Percentiles rank a stretch among this genome's conserved stretches.
Evolutionary conservation across 768 basidiomycete genomes (phyloP).

Genomic region (Trametopsis cervina): DNA sequence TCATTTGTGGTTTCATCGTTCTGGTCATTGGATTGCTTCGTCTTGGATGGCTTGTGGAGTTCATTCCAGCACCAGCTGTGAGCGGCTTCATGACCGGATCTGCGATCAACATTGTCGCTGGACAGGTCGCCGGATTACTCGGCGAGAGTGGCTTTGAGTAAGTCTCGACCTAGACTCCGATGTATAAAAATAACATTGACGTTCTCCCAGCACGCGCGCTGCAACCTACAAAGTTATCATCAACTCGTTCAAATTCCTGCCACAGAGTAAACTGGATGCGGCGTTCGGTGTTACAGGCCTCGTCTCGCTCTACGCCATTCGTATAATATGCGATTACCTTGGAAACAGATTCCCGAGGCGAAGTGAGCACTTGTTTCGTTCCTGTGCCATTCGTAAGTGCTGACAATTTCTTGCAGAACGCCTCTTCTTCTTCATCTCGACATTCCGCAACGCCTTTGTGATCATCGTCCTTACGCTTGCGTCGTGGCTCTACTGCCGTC

Average conservation of each 20-base stretch:
- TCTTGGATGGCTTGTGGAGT: slow-evolving; percentile 91
- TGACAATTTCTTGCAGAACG: slow-evolving; percentile 37
- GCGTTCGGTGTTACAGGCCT: slow-evolving; percentile 85
- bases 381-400: not conserved
- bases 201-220: slow-evolving; percentile 62
- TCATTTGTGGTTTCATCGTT: slow-evolving; percentile 88
- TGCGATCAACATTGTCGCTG: slow-evolving; percentile 85
- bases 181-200: slow-evolving; percentile 4
- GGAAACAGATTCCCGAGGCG: slow-evolving; percentile 54
- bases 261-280: slow-evolving; percentile 67
- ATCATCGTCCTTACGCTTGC: slow-evolving; percentile 82
- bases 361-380: slow-evolving; percentile 35
- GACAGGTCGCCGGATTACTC: slow-evolving; percentile 87
- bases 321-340: slow-evolving; percentile 44
- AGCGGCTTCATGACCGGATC: slow-evolving; percentile 96
- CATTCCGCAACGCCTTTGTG: slow-evolving; percentile 81
- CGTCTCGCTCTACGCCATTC: slow-evolving; percentile 61
- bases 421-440: slow-evolving; percentile 69
- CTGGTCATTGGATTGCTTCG: slow-evolving; percentile 85
- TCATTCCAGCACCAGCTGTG: slow-evolving; percentile 82
- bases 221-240: slow-evolving; percentile 86
- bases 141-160: slow-evolving; percentile 83
- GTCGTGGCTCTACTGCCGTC: slow-evolving; percentile 77
- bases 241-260: slow-evolving; percentile 83
- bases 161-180: slow-evolving; percentile 20